A percentile compares a stretch with the other conserved stretches of the same genome.
phyloP scores from a whole-genome alignment of 768 basidiomycete species.

The Cantharellus cinnabarinus region DNA sequence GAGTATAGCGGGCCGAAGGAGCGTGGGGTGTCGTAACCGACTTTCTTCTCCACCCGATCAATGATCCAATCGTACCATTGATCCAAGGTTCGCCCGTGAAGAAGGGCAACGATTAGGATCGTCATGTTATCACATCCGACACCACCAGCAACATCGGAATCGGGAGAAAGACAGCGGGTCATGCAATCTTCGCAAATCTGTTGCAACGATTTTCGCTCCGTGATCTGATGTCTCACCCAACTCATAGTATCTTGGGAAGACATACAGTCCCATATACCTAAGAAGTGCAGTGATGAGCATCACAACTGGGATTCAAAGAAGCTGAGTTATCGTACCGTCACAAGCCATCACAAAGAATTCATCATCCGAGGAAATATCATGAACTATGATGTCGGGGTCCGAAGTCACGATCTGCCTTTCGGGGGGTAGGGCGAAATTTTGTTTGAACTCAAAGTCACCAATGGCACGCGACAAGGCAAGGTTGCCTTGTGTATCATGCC shows the following conservation, averaged over 20 bases:
- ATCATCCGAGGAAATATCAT: constrained; percentile 70
- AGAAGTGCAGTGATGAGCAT: neutral
- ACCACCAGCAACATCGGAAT: constrained; percentile 73
- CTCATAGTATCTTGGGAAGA: constrained; percentile 84
- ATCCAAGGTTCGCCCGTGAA: constrained; percentile 70
- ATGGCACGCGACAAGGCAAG: constrained; percentile 86
- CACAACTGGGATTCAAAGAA: constrained; percentile 1
- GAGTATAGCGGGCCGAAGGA: neutral
- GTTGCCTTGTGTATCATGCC: constrained; percentile 39
- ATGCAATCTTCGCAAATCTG: constrained; percentile 82
- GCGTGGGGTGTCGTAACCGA: constrained; percentile 58
- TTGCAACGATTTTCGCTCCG: constrained; percentile 54
- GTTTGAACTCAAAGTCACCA: constrained; percentile 98
- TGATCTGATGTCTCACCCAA: constrained; percentile 62
- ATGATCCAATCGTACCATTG: constrained; percentile 86
- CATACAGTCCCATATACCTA: constrained; percentile 97
- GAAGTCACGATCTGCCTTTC: constrained; percentile 91
- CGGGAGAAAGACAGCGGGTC: constrained; percentile 83
- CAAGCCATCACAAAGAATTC: constrained; percentile 95
- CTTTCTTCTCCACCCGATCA: constrained; percentile 52
- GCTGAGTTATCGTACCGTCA: constrained; percentile 42
- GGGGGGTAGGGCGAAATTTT: constrained; percentile 57
- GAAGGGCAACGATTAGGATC: constrained; percentile 68
- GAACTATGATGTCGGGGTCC: constrained; percentile 75
- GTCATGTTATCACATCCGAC: constrained; percentile 99